Evolutionary conservation across 2,329 filamentous ascomycete genomes (phyloP).

Genomic region (Fusarium tricinctum): DNA sequence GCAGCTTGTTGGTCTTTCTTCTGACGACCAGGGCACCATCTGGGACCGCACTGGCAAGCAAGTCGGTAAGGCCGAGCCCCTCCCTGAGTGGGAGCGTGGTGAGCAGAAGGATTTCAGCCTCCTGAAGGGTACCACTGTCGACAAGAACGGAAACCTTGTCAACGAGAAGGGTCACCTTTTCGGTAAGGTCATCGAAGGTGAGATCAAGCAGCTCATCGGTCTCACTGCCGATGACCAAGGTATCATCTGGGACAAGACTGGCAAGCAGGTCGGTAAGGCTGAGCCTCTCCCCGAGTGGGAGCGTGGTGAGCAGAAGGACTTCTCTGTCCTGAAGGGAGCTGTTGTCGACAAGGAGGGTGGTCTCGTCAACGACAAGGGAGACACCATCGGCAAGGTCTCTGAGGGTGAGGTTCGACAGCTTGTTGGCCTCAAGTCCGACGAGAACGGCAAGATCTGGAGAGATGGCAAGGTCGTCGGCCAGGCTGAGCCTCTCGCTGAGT

Average conservation of each 20-base stretch:
- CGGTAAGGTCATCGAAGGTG: constrained; percentile 76
- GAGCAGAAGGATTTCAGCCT: constrained; percentile 43
- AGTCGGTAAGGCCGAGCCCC: constrained; percentile 76
- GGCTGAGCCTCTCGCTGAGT: constrained; percentile 72
- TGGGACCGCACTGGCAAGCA: constrained; percentile 73
- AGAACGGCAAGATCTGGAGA: constrained; percentile 77
- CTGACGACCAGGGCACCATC: constrained; percentile 77
- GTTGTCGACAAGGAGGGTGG: constrained; percentile 65
- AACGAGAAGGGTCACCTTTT: constrained; percentile 67
- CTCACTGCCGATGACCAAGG: constrained; percentile 76
- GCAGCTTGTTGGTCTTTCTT: constrained; percentile 73
- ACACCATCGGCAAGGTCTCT: constrained; percentile 71
- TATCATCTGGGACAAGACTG: constrained; percentile 74
- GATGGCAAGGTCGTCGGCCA: constrained; percentile 75
- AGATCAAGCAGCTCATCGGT: constrained; percentile 73
- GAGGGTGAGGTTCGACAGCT: constrained; percentile 74
- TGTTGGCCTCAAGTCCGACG: constrained; percentile 75
- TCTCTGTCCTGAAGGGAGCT: constrained; percentile 36
- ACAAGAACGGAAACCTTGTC: constrained; percentile 71
- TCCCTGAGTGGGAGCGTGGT: constrained; percentile 66
- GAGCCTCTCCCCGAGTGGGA: constrained; percentile 72
- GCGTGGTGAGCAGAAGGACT: constrained; percentile 56
- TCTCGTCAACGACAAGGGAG: constrained; percentile 65
- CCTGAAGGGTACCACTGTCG: constrained; percentile 66
- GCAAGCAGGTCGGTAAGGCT: constrained; percentile 74